These are phyloP conservation scores for Lichtheimia ramosa DNA, from an alignment of 371 early-diverging fungal species.

Conservation along the genomic window DNA sequence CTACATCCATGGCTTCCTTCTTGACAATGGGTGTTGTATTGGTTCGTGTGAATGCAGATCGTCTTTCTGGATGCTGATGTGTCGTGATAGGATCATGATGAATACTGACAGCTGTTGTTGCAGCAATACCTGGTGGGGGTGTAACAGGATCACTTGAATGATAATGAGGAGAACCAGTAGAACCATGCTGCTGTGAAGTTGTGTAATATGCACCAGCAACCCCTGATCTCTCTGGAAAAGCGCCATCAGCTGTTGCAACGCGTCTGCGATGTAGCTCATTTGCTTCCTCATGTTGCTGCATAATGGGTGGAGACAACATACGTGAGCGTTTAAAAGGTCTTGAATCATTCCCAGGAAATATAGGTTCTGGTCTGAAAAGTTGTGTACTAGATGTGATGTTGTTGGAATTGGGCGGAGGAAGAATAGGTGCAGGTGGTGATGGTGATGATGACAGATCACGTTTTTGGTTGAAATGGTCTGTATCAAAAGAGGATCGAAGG, in stretches of 20 bases:
- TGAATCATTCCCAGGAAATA: conserved; percentile 18
- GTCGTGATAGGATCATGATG: too few relatives aligned
- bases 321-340: conserved; percentile 7
- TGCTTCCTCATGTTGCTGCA: not conserved
- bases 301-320: conserved; percentile 4
- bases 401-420: conserved; percentile 13
- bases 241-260: conserved; percentile 1
- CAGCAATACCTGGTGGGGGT: too few relatives aligned
- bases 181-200: not conserved
- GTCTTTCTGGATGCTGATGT: not conserved
- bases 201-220: not conserved
- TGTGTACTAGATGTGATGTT: conserved; percentile 8
- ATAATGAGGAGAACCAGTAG: too few relatives aligned
- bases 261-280: conserved; percentile 10
- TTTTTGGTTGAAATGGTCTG: not conserved
- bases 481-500: not conserved
- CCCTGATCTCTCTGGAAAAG: conserved; percentile 4
- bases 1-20: not conserved
- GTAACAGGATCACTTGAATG: too few relatives aligned
- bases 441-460: conserved; percentile 4
- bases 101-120: conserved; percentile 1
- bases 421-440: conserved; percentile 24
- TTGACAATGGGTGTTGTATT: not conserved
- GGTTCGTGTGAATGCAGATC: conserved; percentile 16
- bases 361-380: conserved; percentile 38